These are phyloP conservation scores for Trametes maxima DNA, from an alignment of 768 basidiomycete genomes.

Conservation along the genomic window DNA sequence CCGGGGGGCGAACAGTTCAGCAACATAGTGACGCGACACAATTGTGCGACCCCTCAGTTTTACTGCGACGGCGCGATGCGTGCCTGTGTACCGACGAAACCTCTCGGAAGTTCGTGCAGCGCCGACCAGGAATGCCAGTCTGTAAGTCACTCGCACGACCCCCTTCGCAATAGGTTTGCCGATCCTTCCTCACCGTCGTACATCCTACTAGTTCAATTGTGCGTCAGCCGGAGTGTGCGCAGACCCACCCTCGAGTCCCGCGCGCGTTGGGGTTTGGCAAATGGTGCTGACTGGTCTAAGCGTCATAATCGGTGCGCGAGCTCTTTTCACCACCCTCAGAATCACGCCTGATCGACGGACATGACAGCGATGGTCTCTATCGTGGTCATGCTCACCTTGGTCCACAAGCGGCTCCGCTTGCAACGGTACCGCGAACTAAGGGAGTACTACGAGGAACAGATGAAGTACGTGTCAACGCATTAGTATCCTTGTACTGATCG, in stretches of 20 bases:
- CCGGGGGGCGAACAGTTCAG: constrained; percentile 43
- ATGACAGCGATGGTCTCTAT: constrained; percentile 42
- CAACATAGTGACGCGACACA: constrained; percentile 57
- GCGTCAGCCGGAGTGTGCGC: constrained; percentile 30
- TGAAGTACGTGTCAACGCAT: constrained; percentile 27
- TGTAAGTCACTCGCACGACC: constrained; percentile 32
- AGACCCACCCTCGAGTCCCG: constrained; percentile 42
- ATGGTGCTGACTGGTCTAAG: constrained; percentile 41
- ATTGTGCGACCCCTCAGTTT: constrained; percentile 54
- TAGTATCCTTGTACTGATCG: not conserved
- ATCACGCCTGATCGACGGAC: not conserved
- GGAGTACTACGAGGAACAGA: constrained; percentile 54
- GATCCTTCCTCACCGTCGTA: not conserved
- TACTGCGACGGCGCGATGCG: constrained; percentile 53
- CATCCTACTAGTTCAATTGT: constrained; percentile 35
- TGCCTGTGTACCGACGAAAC: constrained; percentile 49
- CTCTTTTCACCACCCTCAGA: not conserved
- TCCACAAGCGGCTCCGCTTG: constrained; percentile 46
- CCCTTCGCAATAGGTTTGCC: too few relatives aligned
- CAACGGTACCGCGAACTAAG: constrained; percentile 43
- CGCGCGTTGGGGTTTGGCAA: constrained; percentile 47
- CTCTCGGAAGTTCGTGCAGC: constrained; percentile 44
- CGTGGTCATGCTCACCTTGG: constrained; percentile 40
- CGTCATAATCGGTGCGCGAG: constrained; percentile 40
- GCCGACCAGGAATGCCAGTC: constrained; percentile 57